Evolutionary conservation across 169 alveolate species (phyloP), one percentile per base, ranked within the genome.

Genomic region (Toxoplasma gondii): DNA sequence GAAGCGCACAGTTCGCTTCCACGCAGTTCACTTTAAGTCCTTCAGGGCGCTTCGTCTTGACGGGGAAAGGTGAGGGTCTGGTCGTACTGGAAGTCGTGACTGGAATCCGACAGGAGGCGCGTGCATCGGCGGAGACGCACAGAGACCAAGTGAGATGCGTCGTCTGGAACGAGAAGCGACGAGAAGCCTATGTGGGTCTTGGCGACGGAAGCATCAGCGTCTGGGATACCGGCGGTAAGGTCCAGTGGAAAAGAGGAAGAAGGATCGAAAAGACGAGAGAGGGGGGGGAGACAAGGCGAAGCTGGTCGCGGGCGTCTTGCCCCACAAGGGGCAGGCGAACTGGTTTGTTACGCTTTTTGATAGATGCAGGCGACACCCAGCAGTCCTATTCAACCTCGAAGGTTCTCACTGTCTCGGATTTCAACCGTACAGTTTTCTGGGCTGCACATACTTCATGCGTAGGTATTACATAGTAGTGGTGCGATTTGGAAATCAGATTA

Each of bases 21-120:
- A 64, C 74, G 84, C 84, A 74, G 84, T 74, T 74, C 84, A 74
- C 49, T 4, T n/a, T 74, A 27, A 74, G 84, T n/a, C 39, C 49
- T 19, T 34, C 49, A 1, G 43, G 84, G 27, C 84, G 84, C 49
- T 74, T 74, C 44, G 84, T 74, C 39, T n/a, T 74, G 44, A 17
- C 24, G 12, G 84, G 84, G 17, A 4, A 44, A 4, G 84, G 84
- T 12, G 84, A 74, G 43, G 84, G n/a, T 12, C 12, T 74, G 27
- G 84, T n/a, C 24, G 43, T 74, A 41, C n/a, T 34, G 24, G 84
- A 74, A n/a, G 45, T 74, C 39, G 84, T 12, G 44, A 74, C 84
- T 5, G 84, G 84, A 4, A 36, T 19, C 49, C 41, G 39, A 44
- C 84, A 74, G 84, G 84, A 12, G 27, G 84, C 27, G 84, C 39